Evolutionary conservation across 495 filamentous ascomycete genomes (phyloP), one percentile per base, ranked within the genome.

Genomic region (Neurospora cerealis): DNA sequence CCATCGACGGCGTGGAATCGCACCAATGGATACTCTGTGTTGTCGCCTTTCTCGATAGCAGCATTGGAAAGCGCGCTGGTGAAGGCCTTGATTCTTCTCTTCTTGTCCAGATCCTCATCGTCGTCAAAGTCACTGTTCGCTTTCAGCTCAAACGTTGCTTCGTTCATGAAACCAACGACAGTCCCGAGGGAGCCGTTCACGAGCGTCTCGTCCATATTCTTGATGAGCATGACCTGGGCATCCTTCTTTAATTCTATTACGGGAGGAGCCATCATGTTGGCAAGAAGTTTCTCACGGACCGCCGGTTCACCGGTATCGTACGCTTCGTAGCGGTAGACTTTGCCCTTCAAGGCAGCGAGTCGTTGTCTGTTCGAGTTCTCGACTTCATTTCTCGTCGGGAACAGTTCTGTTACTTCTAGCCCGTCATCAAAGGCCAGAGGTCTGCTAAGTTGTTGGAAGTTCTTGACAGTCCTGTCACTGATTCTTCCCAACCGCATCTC

Each of bases 161-260:
- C 92, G 71, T 87, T 91, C 93, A 95, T 97, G 82, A 99, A 98
- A 4, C 86, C 91, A 6, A 92, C 82, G 3, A 99, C 91, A 69
- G 90, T 92, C 2, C 96, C 96, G 44, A 98, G 87, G 0, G 96
- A 96, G 5, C 96, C 96, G 75, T 99, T 99, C 73, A 98, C 96
- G 3, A 98, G 88, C 0, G 87, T 88, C 3, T 97, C 95, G 80
- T 99, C 96, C 85, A 97, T 90, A 78, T 99, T 99, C 79, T 99
- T 99, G 86, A 98, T 97, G n/a, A 99, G 83, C 96, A 99, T 98
- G 37, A 99, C 96, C 79, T 98, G 96, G 0, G 94, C 91, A 21
- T 93, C 93, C 76, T 95, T 93, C 82, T 97, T 98, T 60, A 99
- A 85, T 66, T 91, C 87, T 21, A 98, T 88, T 1, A 78, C 75